Percentiles rank a stretch among this genome's conserved stretches.
These are phyloP conservation scores for Leccinum pallidistipes DNA, from an alignment of 1,284 basidiomycete genomes.

Conservation along the genomic window DNA sequence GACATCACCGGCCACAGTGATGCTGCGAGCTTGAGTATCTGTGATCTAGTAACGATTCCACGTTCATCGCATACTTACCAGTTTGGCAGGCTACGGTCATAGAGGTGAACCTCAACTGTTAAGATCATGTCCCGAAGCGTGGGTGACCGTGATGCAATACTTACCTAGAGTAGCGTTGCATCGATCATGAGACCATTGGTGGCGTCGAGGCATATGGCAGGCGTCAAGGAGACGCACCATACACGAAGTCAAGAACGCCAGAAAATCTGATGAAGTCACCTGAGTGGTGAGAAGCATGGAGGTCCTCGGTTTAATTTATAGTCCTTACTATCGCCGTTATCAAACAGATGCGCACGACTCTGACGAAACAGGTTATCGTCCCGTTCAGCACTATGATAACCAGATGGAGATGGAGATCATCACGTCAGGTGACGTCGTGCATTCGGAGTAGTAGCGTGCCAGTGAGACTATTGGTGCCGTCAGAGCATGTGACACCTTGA, in stretches of 20 bases:
- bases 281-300: background rate
- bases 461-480: background rate
- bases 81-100: background rate
- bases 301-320: background rate
- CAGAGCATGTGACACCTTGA: background rate
- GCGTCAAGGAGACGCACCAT: slow-evolving; percentile 30
- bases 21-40: background rate
- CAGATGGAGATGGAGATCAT: too few relatives aligned
- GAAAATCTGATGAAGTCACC: background rate
- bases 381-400: background rate
- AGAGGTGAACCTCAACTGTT: slow-evolving; percentile 31
- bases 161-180: slow-evolving; percentile 35
- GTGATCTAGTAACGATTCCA: background rate
- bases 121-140: slow-evolving; percentile 28
- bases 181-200: slow-evolving; percentile 39
- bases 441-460: background rate
- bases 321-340: background rate
- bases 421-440: background rate
- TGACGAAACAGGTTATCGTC: background rate
- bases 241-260: background rate
- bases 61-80: background rate
- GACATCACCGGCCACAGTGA: background rate
- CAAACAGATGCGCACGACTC: background rate
- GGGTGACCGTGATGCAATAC: slow-evolving; percentile 20
- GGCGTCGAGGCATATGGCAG: slow-evolving; percentile 51